These are phyloP conservation scores for Clonostachys rhizophaga DNA, from an alignment of 2,329 filamentous ascomycete genomes.

Conservation along the genomic window DNA sequence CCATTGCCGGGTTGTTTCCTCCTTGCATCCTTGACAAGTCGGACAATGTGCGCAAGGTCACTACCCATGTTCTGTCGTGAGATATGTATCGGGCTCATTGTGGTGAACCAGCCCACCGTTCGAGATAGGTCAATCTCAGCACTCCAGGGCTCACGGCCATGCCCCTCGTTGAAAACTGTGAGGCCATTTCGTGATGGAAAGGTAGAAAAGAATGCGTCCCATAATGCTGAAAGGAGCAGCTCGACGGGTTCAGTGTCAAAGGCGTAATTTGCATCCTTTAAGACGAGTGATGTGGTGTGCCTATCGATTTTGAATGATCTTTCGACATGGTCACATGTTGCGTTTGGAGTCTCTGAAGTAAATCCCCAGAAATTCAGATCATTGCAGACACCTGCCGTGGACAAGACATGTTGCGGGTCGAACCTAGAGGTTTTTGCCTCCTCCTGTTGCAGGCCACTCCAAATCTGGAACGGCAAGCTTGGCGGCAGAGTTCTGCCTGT, in stretches of 20 bases:
- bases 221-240: constrained; percentile 18
- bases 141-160: constrained; percentile 25
- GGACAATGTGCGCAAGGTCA: background rate
- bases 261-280: constrained; percentile 11
- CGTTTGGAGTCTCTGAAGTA: no score
- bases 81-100: constrained; percentile 15
- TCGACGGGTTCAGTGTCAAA: constrained; percentile 22
- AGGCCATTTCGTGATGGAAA: constrained; percentile 19
- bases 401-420: no score
- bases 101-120: constrained; percentile 31
- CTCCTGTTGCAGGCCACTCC: constrained; percentile 7
- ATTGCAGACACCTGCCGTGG: no score
- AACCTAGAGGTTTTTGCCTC: no score
- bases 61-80: background rate
- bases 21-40: background rate
- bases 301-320: background rate
- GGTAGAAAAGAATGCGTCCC: constrained; percentile 15
- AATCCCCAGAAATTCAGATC: no score
- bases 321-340: no score
- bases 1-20: background rate
- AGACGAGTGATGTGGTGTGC: constrained; percentile 4
- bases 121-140: constrained; percentile 17
- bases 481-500: constrained; percentile 19
- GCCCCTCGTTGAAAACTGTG: constrained; percentile 23
- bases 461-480: constrained; percentile 25